phyloP scores from a whole-genome alignment of 257 asterid species.

The Lycium ferocissimum region DNA sequence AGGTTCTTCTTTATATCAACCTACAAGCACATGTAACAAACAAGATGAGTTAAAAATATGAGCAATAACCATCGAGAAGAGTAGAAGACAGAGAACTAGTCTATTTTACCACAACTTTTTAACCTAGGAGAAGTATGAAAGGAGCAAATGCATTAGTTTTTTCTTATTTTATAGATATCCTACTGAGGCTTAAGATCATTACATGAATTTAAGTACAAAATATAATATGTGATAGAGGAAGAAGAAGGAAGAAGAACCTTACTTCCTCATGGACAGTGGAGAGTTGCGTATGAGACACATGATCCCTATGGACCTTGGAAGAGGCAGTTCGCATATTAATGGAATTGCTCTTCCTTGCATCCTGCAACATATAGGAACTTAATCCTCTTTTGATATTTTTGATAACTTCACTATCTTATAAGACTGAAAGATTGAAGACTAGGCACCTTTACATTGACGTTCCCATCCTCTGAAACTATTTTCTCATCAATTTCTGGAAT shows the following conservation, averaged over 20 bases:
- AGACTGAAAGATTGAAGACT: neutral
- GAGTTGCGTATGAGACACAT: conserved; percentile 48
- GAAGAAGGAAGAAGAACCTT: conserved; percentile 37
- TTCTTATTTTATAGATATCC: neutral
- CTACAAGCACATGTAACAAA: neutral
- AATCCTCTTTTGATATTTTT: neutral
- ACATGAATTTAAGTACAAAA: neutral
- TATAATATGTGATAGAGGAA: neutral
- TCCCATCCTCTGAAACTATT: conserved; percentile 69
- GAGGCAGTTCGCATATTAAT: conserved; percentile 48
- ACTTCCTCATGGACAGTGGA: conserved; percentile 72
- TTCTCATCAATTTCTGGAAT: conserved; percentile 64
- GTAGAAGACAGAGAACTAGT: neutral
- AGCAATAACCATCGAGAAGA: neutral
- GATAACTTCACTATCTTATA: neutral
- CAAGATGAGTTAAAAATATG: neutral
- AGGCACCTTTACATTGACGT: conserved; percentile 43
- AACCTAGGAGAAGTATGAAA: neutral
- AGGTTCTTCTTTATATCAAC: neutral
- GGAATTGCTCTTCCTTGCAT: conserved; percentile 51
- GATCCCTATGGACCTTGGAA: conserved; percentile 41
- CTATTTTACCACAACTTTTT: neutral
- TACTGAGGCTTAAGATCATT: neutral
- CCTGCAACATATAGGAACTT: conserved; percentile 25
- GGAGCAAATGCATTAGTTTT: neutral